A percentile compares a stretch with the other conserved stretches of the same genome.
These are phyloP conservation scores for Areca catechu DNA, from an alignment of 176 grass and related monocot genomes.

Conservation along the genomic window DNA sequence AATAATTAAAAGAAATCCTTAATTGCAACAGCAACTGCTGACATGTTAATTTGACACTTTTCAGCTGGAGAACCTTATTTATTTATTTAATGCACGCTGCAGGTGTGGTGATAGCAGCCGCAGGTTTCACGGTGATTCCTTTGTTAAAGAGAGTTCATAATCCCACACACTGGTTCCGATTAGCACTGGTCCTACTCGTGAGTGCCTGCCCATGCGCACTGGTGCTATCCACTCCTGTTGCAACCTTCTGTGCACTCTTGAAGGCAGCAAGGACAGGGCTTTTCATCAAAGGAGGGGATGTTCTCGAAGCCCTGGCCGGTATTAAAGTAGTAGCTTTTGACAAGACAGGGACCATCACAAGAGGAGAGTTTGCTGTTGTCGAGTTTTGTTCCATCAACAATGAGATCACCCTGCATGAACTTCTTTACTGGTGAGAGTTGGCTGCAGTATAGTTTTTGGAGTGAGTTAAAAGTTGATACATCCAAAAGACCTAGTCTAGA, in stretches of 20 bases:
- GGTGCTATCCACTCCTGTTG: constrained; percentile 79
- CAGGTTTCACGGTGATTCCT: constrained; percentile 55
- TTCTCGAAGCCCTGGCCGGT: constrained; percentile 64
- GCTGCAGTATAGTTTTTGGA: background rate
- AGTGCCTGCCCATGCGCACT: constrained; percentile 91
- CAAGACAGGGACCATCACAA: constrained; percentile 91
- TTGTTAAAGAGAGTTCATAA: constrained; percentile 29
- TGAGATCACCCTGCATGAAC: constrained; percentile 30
- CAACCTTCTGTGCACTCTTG: constrained; percentile 87
- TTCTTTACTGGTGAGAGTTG: constrained; percentile 55
- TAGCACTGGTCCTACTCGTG: constrained; percentile 80
- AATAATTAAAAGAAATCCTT: no score
- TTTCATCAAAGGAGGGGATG: constrained; percentile 89
- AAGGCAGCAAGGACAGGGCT: constrained; percentile 65
- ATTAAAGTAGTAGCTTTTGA: constrained; percentile 78
- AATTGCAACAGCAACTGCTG: no score
- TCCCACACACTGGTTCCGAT: constrained; percentile 45
- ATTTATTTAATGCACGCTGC: no score
- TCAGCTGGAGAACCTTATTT: no score
- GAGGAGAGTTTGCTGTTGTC: constrained; percentile 70
- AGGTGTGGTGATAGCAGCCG: constrained; percentile 69
- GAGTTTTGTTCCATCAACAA: constrained; percentile 38
- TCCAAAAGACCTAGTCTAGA: no score
- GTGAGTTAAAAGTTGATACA: no score
- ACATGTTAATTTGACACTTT: no score